Conservation (phyloP, 106 monocot species). For the Agapanthus africanus region DNA sequence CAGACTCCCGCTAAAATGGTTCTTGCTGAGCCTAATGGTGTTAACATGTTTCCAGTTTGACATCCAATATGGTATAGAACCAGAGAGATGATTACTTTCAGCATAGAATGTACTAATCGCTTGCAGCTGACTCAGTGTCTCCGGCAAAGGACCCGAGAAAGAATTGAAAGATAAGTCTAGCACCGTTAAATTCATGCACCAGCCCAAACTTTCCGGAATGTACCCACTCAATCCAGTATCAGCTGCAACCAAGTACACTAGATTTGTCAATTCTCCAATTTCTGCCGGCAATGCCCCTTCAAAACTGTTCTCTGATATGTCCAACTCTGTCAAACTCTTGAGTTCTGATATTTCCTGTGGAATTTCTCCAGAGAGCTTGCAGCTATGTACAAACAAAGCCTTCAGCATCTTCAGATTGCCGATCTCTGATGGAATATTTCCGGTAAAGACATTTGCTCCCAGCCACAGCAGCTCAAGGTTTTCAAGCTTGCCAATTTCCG, state of each 20-base stretch:
- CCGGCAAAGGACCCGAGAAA: constrained; percentile 65
- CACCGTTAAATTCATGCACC: constrained; percentile 49
- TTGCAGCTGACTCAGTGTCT: constrained; percentile 37
- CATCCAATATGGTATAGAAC: constrained; percentile 68
- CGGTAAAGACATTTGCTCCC: constrained; percentile 60
- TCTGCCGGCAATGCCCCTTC: constrained; percentile 52
- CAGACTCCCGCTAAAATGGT: constrained; percentile 55
- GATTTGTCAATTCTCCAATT: constrained; percentile 58
- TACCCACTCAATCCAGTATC: constrained; percentile 58
- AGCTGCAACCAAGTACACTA: constrained; percentile 50
- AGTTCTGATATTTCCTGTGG: constrained; percentile 53
- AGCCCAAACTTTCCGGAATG: constrained; percentile 56
- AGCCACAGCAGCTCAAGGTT: constrained; percentile 51
- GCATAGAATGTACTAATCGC: constrained; percentile 56
- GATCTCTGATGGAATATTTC: constrained; percentile 65
- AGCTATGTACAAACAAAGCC: constrained; percentile 35
- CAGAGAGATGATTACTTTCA: constrained; percentile 69
- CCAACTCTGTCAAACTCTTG: constrained; percentile 48
- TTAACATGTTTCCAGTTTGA: constrained; percentile 51
- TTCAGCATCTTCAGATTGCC: constrained; percentile 57
- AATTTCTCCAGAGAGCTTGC: constrained; percentile 65
- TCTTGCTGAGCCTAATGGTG: constrained; percentile 55
- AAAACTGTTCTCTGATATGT: constrained; percentile 73
- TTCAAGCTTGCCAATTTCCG: constrained; percentile 43
- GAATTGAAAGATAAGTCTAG: constrained; percentile 77